Base-by-base conservation (phyloP, 768 basidiomycete species). In the Pleurotus pulmonarius region DNA sequence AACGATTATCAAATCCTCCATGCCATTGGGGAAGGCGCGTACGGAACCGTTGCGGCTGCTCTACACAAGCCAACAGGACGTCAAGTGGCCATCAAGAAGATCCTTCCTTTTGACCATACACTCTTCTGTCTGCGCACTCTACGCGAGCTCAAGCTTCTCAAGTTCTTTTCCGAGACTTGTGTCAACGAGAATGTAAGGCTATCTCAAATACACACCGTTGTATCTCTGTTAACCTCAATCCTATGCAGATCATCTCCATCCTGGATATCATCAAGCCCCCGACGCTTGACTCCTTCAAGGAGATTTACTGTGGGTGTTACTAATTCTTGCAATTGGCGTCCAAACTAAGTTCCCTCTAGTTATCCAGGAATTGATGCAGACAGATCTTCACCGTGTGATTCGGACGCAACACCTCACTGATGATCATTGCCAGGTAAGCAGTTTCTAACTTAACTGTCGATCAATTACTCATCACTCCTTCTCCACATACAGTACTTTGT, bases 51-150 rank as follows among this genome's bases (percentile, higher is more conserved):
- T 49, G 90, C 83, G 56, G 90, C 94, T 55, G 95, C 94, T 34
- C 74, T 89, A 38, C 94, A 97, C 73, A 83, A 83, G 63, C 88
- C 90, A 4, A 83, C 86, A 6, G 84, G 87, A 29, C 84, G 85
- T 58, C 84, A 92, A 68, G 93, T 98, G 13, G 95, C 94, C 43
- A 95, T 96, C 75, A 98, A 96, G 82, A 94, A 92, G 73, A 88
- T 97, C 64, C 84, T 90, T 41, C 94, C 94, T 7, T 96, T 97
- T 70, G 94, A 96, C 65, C 94, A 96, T 68, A 88, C 91, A 29
- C 79, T 96, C 70, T 96, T 94, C 75, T 92, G 90, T 64, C 74
- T 96, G 67, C 81, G 89, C 57, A 98, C 94, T 2, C 75, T 97
- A 52, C 82, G 94, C 58, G 95, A 97, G 74, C 80, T 97, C 69